Conservation (phyloP, 345 rosid genomes). For the Kernera saxatilis region DNA sequence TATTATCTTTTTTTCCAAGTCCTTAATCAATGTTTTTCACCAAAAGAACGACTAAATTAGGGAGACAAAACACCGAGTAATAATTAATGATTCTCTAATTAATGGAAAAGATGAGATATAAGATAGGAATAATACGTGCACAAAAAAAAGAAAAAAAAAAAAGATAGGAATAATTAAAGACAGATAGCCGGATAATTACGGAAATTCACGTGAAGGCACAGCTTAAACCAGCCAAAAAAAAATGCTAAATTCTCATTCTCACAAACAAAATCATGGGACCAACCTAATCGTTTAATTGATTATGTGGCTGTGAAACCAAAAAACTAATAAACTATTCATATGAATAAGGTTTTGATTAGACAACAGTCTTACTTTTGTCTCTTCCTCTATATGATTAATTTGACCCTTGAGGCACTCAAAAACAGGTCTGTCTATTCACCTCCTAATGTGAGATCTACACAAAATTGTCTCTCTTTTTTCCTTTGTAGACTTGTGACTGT, state of each 20-base stretch:
- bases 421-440: slow-evolving; percentile 23
- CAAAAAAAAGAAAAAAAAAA: no score
- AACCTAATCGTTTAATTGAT: slow-evolving; percentile 21
- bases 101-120: background rate
- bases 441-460: slow-evolving; percentile 14
- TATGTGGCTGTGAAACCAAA: slow-evolving; percentile 20
- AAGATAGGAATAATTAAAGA: background rate
- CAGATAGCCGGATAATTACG: slow-evolving; percentile 14
- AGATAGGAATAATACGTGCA: no score
- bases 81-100: background rate
- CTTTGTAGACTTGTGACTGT: slow-evolving; percentile 19
- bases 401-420: slow-evolving; percentile 31
- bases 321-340: slow-evolving; percentile 20
- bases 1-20: background rate
- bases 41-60: background rate
- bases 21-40: background rate
- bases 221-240: slow-evolving; percentile 26
- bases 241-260: background rate
- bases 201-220: slow-evolving; percentile 27
- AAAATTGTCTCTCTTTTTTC: background rate
- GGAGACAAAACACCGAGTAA: slow-evolving; percentile 1
- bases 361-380: slow-evolving; percentile 23
- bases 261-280: slow-evolving; percentile 31
- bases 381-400: slow-evolving; percentile 18
- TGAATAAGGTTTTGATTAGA: slow-evolving; percentile 22